Evolutionary conservation across 192 early-diverging fungal species (phyloP).

Genomic region (Coemansia sp.): DNA sequence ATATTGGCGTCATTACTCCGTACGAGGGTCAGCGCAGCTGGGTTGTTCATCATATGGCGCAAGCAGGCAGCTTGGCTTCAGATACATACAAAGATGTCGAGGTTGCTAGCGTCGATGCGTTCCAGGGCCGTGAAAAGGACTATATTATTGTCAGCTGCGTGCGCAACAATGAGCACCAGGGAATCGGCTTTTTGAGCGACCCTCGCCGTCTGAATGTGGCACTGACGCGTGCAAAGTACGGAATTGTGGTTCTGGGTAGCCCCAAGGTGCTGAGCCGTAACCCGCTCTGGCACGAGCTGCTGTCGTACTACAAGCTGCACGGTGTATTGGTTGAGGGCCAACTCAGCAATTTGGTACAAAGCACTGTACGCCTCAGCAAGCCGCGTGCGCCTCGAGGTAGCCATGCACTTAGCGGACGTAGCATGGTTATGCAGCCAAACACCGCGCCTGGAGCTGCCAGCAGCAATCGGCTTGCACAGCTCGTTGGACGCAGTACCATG

Average conservation of each 20-base stretch:
- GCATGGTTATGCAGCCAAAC: slow-evolving; percentile 34
- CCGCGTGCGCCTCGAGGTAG: slow-evolving; percentile 57
- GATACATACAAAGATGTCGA: slow-evolving; percentile 99
- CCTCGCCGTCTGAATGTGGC: slow-evolving; percentile 91
- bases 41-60: slow-evolving; percentile 94
- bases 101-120: slow-evolving; percentile 97
- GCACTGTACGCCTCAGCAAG: slow-evolving; percentile 84
- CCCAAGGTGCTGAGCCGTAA: slow-evolving; percentile 93
- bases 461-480: slow-evolving; percentile 45
- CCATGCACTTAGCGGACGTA: slow-evolving; percentile 26
- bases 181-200: slow-evolving; percentile 91
- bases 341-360: slow-evolving; percentile 81
- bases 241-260: slow-evolving; percentile 91
- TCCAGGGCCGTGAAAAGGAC: slow-evolving; percentile 99
- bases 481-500: slow-evolving; percentile 50
- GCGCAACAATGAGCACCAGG: slow-evolving; percentile 95
- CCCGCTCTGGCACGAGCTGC: slow-evolving; percentile 94
- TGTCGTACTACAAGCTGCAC: slow-evolving; percentile 89
- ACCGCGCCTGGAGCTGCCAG: slow-evolving; percentile 42
- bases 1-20: slow-evolving; percentile 98
- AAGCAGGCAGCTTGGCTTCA: slow-evolving; percentile 82
- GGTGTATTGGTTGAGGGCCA: slow-evolving; percentile 91
- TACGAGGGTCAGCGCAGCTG: slow-evolving; percentile 98
- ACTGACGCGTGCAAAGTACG: slow-evolving; percentile 88
- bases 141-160: slow-evolving; percentile 98